Conservation (phyloP, 2,329 filamentous ascomycete species). For the Metarhizium rileyi region DNA sequence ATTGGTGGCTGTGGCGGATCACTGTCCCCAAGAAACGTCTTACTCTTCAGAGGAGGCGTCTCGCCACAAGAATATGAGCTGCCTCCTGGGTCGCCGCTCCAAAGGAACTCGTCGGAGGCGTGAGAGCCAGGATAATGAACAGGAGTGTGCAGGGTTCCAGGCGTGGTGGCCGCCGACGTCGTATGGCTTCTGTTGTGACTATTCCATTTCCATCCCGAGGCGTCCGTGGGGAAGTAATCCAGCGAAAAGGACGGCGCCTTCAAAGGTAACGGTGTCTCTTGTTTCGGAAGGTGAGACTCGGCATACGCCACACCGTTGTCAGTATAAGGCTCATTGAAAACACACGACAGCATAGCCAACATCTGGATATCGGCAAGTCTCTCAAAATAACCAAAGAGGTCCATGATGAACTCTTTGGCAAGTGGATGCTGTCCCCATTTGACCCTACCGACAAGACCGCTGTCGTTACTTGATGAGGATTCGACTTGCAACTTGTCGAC, state of each 20-base stretch:
- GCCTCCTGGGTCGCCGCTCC: conserved; percentile 43
- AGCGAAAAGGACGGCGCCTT: conserved; percentile 58
- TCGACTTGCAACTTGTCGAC: background rate
- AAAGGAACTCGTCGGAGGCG: conserved; percentile 44
- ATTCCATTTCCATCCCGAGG: conserved; percentile 47
- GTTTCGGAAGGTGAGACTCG: conserved; percentile 45
- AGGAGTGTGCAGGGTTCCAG: conserved; percentile 46
- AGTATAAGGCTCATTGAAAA: conserved; percentile 52
- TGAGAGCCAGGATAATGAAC: conserved; percentile 44
- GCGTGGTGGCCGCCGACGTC: conserved; percentile 46
- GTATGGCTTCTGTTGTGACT: conserved; percentile 40
- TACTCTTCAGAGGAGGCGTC: conserved; percentile 45
- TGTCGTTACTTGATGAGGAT: conserved; percentile 9
- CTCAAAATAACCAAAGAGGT: conserved; percentile 57
- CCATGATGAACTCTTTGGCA: conserved; percentile 48
- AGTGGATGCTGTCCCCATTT: conserved; percentile 61
- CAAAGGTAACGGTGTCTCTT: conserved; percentile 53
- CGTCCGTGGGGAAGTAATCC: conserved; percentile 55
- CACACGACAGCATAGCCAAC: conserved; percentile 61
- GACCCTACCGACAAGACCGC: conserved; percentile 44
- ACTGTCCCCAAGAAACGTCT: conserved; percentile 34
- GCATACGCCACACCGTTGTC: conserved; percentile 47
- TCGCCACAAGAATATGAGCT: conserved; percentile 54
- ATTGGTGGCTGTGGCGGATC: conserved; percentile 41
- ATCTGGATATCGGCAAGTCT: conserved; percentile 55